These are phyloP conservation scores for Draba incana DNA, from an alignment of 345 rosid genomes.

Conservation along the genomic window DNA sequence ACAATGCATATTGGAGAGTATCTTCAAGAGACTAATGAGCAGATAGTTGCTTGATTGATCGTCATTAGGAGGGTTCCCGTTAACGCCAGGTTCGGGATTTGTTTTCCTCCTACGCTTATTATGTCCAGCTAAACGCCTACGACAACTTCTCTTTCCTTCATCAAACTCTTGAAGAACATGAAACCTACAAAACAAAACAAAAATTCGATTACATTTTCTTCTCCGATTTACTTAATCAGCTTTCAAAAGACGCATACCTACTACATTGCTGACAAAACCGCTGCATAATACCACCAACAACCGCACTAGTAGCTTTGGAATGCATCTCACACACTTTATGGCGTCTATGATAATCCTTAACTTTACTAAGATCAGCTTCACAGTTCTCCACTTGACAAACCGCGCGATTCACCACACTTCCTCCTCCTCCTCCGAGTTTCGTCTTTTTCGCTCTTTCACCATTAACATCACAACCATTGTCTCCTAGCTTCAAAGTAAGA, in stretches of 20 bases:
- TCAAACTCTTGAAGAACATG: constrained; percentile 98
- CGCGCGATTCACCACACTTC: constrained; percentile 59
- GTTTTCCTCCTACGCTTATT: constrained; percentile 96
- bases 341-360: constrained; percentile 95
- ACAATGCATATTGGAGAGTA: constrained; percentile 93
- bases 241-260: constrained; percentile 54
- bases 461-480: constrained; percentile 50
- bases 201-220: not conserved
- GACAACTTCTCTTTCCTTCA: constrained; percentile 99
- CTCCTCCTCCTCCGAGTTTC: constrained; percentile 57
- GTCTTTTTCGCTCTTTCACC: constrained; percentile 59
- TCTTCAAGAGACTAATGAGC: constrained; percentile 79
- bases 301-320: constrained; percentile 87
- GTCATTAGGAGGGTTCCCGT: constrained; percentile 60
- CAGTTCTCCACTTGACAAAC: constrained; percentile 95
- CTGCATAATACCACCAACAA: constrained; percentile 89
- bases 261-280: constrained; percentile 99
- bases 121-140: constrained; percentile 99
- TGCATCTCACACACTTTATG: constrained; percentile 98
- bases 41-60: constrained; percentile 84
- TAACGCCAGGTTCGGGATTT: constrained; percentile 67
- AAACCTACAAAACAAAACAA: constrained; percentile 55
- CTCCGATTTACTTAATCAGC: not conserved
- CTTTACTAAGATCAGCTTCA: constrained; percentile 86
- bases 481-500: constrained; percentile 81